Percentiles rank a stretch among this genome's conserved stretches.
Conservation (phyloP, 2,329 filamentous ascomycete genomes). For the Penicillium capsulatum region DNA sequence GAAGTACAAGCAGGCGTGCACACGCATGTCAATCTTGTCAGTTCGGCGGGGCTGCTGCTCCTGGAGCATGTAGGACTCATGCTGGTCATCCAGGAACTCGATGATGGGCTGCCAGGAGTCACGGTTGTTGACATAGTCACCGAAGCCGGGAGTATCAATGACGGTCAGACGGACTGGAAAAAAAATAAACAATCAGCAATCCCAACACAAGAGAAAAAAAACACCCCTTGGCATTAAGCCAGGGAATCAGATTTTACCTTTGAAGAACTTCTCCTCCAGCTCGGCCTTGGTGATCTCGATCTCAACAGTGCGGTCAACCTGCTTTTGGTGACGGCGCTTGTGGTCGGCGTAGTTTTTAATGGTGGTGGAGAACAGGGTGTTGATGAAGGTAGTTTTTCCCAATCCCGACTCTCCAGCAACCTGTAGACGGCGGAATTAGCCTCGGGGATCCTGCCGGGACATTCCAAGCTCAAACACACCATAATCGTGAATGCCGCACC, state of each 20-base stretch:
- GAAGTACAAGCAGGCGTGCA: conserved; percentile 98
- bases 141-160: conserved; percentile 97
- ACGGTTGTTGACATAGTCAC: conserved; percentile 99
- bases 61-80: conserved; percentile 99
- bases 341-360: conserved; percentile 99
- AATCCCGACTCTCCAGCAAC: conserved; percentile 97
- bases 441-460: not conserved
- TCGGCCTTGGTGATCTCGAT: conserved; percentile 99
- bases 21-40: conserved; percentile 99
- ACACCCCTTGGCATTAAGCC: not conserved
- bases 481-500: conserved; percentile 99
- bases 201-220: not conserved
- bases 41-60: conserved; percentile 97
- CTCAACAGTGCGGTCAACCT: conserved; percentile 99
- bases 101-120: conserved; percentile 99
- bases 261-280: conserved; percentile 99
- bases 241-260: conserved; percentile 58
- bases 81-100: conserved; percentile 99
- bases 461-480: conserved; percentile 54
- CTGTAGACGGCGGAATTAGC: conserved; percentile 47
- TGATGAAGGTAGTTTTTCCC: conserved; percentile 99
- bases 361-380: conserved; percentile 98
- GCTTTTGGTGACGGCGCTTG: conserved; percentile 98
- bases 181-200: conserved; percentile 10
- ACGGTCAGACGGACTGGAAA: conserved; percentile 86